These are phyloP conservation scores for Eimeria sp. DNA, from an alignment of 169 alveolate species.

Conservation along the genomic window DNA sequence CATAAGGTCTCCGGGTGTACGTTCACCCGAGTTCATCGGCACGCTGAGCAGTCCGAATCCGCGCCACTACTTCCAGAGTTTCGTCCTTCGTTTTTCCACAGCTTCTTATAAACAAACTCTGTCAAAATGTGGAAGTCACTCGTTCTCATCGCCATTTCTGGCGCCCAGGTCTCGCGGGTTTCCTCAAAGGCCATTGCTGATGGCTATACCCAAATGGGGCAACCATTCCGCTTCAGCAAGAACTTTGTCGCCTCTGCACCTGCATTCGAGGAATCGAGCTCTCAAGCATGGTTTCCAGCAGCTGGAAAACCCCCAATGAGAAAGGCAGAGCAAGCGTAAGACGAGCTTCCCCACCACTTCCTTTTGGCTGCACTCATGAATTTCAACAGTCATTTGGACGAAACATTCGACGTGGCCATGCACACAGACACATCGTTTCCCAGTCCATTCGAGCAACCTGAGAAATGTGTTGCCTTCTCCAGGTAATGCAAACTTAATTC, in stretches of 20 bases:
- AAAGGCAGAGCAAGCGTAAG: slow-evolving; percentile 51
- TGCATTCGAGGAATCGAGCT: slow-evolving; percentile 23
- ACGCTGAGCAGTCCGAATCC: background rate
- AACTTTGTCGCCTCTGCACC: slow-evolving; percentile 11
- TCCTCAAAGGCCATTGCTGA: slow-evolving; percentile 58
- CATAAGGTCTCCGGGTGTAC: background rate
- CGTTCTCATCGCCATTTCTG: slow-evolving; percentile 17
- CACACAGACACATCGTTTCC: slow-evolving; percentile 76
- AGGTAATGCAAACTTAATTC: slow-evolving; percentile 3
- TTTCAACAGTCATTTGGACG: slow-evolving; percentile 10
- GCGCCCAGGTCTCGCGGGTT: slow-evolving; percentile 1
- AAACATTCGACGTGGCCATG: slow-evolving; percentile 29
- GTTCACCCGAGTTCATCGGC: slow-evolving; percentile 48
- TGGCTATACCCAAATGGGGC: slow-evolving; percentile 79
- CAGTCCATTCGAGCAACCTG: slow-evolving; percentile 79
- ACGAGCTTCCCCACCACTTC: background rate
- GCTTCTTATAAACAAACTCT: background rate
- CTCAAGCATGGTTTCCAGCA: slow-evolving; percentile 79
- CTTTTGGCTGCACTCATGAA: background rate
- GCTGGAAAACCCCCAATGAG: slow-evolving; percentile 75
- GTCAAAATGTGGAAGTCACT: slow-evolving; percentile 74
- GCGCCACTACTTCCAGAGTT: slow-evolving; percentile 69
- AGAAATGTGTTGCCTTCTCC: slow-evolving; percentile 72
- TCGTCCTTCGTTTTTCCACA: slow-evolving; percentile 67
- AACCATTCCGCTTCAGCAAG: slow-evolving; percentile 77